Conservation (phyloP, 257 asterid genomes). For the Penstemon barbatus region DNA sequence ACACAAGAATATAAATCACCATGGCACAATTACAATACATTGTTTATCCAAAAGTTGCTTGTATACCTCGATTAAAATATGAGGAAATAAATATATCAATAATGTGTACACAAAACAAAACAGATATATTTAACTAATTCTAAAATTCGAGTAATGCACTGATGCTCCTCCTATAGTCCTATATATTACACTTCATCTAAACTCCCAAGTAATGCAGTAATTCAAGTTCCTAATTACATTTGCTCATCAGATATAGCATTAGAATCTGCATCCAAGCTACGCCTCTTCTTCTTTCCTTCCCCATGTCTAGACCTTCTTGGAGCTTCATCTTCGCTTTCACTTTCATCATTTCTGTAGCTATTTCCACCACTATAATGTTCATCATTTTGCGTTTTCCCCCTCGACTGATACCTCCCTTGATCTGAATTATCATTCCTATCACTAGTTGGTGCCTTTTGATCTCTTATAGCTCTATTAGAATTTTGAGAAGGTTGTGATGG, state of each 20-base stretch:
- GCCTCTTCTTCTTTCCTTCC: slow-evolving; percentile 80
- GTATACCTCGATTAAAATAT: background rate
- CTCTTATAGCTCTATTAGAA: slow-evolving; percentile 44
- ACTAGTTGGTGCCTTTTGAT: too few species aligned
- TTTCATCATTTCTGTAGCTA: slow-evolving; percentile 54
- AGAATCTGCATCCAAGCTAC: slow-evolving; percentile 46
- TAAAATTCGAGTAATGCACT: background rate
- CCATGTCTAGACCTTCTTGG: slow-evolving; percentile 91
- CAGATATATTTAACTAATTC: background rate
- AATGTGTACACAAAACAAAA: slow-evolving; percentile 1
- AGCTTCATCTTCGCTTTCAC: slow-evolving; percentile 86
- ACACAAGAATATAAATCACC: background rate
- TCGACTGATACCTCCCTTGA: slow-evolving; percentile 51
- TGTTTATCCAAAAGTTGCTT: too few species aligned
- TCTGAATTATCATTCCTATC: slow-evolving; percentile 49
- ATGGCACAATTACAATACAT: too few species aligned
- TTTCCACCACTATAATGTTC: slow-evolving; percentile 48
- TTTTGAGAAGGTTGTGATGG: slow-evolving; percentile 54
- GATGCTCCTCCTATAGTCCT: background rate
- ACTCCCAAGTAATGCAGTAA: too few species aligned
- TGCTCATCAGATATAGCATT: slow-evolving; percentile 38
- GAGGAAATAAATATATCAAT: background rate
- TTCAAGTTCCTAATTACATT: slow-evolving; percentile 23
- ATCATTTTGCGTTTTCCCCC: slow-evolving; percentile 39
- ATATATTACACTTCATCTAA: background rate